A percentile compares a stretch with the other conserved stretches of the same genome.
Evolutionary conservation across 306 rosid species (phyloP).

Genomic region (Prunus kanzakura): DNA sequence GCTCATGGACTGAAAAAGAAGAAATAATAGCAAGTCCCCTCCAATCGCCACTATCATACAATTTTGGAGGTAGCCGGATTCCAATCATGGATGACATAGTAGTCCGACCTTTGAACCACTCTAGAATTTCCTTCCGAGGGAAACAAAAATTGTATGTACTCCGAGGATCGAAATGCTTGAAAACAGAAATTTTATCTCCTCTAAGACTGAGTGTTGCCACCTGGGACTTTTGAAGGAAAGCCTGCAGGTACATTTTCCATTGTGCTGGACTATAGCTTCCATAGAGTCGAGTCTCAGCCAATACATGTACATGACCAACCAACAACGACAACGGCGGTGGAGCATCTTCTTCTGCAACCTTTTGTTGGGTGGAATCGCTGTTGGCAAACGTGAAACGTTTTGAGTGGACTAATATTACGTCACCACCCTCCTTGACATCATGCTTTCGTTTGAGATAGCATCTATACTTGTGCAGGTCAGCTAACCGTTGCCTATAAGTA

Average conservation of each 20-base stretch:
- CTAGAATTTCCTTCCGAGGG: neutral
- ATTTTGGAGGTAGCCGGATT: neutral
- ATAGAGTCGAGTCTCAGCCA: neutral
- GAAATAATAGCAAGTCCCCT: slow-evolving; percentile 10
- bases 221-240: neutral
- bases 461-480: neutral
- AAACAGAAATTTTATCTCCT: neutral
- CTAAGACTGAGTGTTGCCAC: neutral
- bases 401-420: neutral
- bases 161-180: neutral
- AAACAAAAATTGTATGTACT: neutral
- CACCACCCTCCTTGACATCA: too few species aligned
- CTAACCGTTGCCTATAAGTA: too few species aligned
- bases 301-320: neutral
- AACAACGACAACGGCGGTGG: too few species aligned
- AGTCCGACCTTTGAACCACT: neutral
- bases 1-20: neutral
- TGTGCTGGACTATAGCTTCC: neutral
- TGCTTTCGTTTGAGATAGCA: neutral
- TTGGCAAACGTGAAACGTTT: neutral
- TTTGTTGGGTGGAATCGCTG: neutral
- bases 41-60: neutral
- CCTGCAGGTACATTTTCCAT: neutral
- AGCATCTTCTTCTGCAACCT: neutral
- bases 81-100: neutral